Conservation (phyloP, 2,329 filamentous ascomycete genomes). For the Stachybotrys chartarum region DNA sequence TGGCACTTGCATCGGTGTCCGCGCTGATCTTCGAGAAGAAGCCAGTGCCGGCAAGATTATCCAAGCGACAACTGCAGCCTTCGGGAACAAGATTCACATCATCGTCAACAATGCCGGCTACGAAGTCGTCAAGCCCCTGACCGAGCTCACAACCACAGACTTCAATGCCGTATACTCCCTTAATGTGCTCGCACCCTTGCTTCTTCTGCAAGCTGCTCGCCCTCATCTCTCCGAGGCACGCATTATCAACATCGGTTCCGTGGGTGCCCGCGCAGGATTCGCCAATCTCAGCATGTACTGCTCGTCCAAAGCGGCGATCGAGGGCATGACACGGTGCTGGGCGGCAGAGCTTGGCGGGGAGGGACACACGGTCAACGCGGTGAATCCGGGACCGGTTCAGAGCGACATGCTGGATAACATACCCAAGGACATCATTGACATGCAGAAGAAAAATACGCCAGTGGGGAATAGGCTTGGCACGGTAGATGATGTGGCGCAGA, state of each 20-base stretch:
- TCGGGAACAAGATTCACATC: constrained; percentile 18
- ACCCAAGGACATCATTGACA: constrained; percentile 37
- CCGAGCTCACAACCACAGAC: constrained; percentile 33
- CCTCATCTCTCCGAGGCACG: constrained; percentile 40
- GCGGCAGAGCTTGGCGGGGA: constrained; percentile 48
- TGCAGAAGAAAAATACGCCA: constrained; percentile 42
- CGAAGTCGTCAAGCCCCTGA: neutral
- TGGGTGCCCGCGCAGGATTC: constrained; percentile 41
- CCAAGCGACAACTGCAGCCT: constrained; percentile 12
- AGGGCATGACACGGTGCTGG: constrained; percentile 50
- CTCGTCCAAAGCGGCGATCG: constrained; percentile 52
- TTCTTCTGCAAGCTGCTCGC: constrained; percentile 46
- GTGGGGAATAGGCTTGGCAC: constrained; percentile 43
- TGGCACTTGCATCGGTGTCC: constrained; percentile 7
- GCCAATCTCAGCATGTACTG: constrained; percentile 41
- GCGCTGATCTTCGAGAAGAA: constrained; percentile 13
- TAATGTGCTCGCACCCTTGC: constrained; percentile 47
- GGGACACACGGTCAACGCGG: constrained; percentile 54
- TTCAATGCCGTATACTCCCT: constrained; percentile 48
- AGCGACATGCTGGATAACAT: constrained; percentile 51
- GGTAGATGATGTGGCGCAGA: constrained; percentile 44
- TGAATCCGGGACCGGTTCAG: constrained; percentile 52
- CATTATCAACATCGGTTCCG: constrained; percentile 53
- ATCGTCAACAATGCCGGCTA: constrained; percentile 31
- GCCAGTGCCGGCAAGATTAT: constrained; percentile 22